These are phyloP conservation scores for Amphibolis antarctica DNA, from an alignment of 106 monocot genomes.

Conservation along the genomic window DNA sequence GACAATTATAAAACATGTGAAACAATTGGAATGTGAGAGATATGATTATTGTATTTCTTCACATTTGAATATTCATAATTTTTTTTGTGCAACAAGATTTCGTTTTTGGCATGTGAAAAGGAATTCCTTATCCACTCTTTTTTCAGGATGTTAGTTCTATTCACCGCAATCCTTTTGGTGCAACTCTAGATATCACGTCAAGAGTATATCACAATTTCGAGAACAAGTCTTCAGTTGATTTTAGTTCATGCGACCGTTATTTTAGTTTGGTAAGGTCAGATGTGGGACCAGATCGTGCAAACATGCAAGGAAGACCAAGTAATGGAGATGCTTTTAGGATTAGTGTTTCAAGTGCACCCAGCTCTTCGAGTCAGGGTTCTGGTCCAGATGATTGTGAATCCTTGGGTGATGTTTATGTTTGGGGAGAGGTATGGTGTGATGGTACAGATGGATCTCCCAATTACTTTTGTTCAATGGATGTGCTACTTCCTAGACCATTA, in stretches of 20 bases:
- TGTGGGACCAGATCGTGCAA: slow-evolving; percentile 40
- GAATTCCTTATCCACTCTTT: not conserved
- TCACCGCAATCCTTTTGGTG: slow-evolving; percentile 26
- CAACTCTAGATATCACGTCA: slow-evolving; percentile 32
- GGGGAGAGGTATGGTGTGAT: slow-evolving; percentile 74
- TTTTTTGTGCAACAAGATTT: not conserved
- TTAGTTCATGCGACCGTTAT: slow-evolving; percentile 18
- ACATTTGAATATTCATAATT: no score
- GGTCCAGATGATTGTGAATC: slow-evolving; percentile 77
- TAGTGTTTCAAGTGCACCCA: slow-evolving; percentile 73
- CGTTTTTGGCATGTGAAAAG: not conserved
- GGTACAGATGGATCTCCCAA: slow-evolving; percentile 16
- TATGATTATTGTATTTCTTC: no score
- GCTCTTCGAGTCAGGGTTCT: slow-evolving; percentile 65
- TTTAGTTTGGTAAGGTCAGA: slow-evolving; percentile 44
- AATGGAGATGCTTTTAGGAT: slow-evolving; percentile 40
- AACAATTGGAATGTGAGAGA: no score
- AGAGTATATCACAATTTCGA: slow-evolving; percentile 19
- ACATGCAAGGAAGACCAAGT: slow-evolving; percentile 67
- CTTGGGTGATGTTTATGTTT: slow-evolving; percentile 73
- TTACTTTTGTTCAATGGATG: slow-evolving; percentile 26
- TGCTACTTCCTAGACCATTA: slow-evolving; percentile 50
- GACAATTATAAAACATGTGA: no score
- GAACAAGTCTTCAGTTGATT: slow-evolving; percentile 9
- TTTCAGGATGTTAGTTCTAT: slow-evolving; percentile 43